Base-by-base conservation (phyloP, 306 rosid species). In the Cicer pinnatifidum region DNA sequence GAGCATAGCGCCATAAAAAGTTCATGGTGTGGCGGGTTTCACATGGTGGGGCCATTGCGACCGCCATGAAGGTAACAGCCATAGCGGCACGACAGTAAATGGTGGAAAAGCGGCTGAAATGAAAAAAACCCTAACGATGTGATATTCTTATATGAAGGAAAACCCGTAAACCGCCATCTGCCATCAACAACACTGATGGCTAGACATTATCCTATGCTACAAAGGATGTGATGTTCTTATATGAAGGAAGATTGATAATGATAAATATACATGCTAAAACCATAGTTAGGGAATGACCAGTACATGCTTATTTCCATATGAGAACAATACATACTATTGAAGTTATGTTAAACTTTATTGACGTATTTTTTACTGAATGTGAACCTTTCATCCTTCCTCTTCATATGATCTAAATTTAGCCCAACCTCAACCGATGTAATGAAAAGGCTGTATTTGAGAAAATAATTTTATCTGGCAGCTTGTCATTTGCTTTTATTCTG, bases 381-480 rank as follows among this genome's bases (percentile, higher is more conserved):
- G 66, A 51, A 58, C 52, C 66, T 37, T 66, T 52, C 39, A 9
- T 57, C 44, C 59, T 57, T 54, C 75, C 40, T 62, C 23, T 12
- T 41, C 45, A 57, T 58, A 23, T n/a, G 10, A 13, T 58, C 38
- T 20, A 43, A 43, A 57, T 67, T 16, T 47, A 65, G 56, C 72
- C 65, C 65, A 15, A 57, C 17, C 53, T 52, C 15, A 66, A 76
- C 68, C 40, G 43, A 15, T 72, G 50, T 3, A 48, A 33, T 28
- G 51, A 47, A 76, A 67, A 71, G 51, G 64, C 71, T 66, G 53
- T 72, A 61, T 35, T 68, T 45, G 70, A 59, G 48, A 48, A 52
- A 76, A 75, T 40, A 51, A 15, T 37, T 54, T 37, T 39, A 70
- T 72, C 46, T 15, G 41, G 75, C 40, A 66, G 41, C 56, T 66